These are phyloP conservation scores for Penicillium lagena DNA, from an alignment of 495 filamentous ascomycete species.

Conservation along the genomic window DNA sequence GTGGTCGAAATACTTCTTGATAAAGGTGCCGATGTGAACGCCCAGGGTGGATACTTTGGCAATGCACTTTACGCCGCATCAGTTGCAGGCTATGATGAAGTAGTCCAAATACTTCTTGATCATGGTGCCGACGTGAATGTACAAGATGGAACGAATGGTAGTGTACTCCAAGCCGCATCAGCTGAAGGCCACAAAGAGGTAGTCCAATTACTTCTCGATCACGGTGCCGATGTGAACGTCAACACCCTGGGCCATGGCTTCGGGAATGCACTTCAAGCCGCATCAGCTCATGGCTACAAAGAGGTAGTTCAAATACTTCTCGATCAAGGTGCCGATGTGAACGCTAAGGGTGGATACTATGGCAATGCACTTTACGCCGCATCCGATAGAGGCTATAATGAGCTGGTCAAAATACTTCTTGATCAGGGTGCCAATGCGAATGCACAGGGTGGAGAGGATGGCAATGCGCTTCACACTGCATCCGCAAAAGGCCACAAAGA, in stretches of 20 bases:
- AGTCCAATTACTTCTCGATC: too few species aligned
- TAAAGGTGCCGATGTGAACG: too few species aligned
- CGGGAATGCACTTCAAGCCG: constrained; percentile 7
- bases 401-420: not conserved
- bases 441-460: not conserved
- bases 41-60: too few species aligned
- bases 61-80: too few species aligned
- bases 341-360: constrained; percentile 9
- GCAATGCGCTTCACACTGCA: constrained; percentile 8
- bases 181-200: too few species aligned
- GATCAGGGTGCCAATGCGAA: constrained; percentile 8
- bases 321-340: constrained; percentile 10
- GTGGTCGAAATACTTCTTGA: too few species aligned
- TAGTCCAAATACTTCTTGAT: too few species aligned
- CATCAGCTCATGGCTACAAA: constrained; percentile 2
- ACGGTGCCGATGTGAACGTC: too few species aligned
- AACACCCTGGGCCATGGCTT: constrained; percentile 4
- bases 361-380: constrained; percentile 17
- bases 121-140: too few species aligned
- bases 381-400: not conserved
- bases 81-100: too few species aligned
- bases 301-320: constrained; percentile 10
- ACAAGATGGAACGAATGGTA: too few species aligned
- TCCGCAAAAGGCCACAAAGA: not conserved
- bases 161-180: too few species aligned